Evolutionary conservation across 164 flowering plant genomes (phyloP).

Genomic region (Vitis rupestris): DNA sequence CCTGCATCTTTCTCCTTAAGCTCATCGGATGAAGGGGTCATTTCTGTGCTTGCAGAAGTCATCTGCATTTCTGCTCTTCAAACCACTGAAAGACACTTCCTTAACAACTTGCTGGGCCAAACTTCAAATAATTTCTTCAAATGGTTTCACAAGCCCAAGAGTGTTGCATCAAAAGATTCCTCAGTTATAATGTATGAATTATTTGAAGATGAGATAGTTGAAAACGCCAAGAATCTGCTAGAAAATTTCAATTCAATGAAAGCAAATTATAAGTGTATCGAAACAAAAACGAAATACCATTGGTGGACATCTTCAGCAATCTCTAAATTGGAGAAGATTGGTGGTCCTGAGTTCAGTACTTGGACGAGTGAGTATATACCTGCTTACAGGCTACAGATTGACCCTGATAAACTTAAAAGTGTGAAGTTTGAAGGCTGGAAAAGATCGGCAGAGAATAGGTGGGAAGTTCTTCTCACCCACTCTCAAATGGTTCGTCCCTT

Average conservation of each 20-base stretch:
- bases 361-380: conserved; percentile 79
- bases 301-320: conserved; percentile 53
- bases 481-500: conserved; percentile 80
- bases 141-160: conserved; percentile 54
- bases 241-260: conserved; percentile 39
- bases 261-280: conserved; percentile 18
- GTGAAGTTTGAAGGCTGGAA: conserved; percentile 73
- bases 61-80: conserved; percentile 65
- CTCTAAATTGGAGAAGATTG: conserved; percentile 66
- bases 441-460: conserved; percentile 48
- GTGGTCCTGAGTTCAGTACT: conserved; percentile 66
- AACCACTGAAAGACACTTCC: conserved; percentile 48
- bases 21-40: conserved; percentile 59
- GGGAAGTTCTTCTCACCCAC: conserved; percentile 91
- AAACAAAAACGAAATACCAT: conserved; percentile 23
- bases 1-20: conserved; percentile 50
- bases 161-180: conserved; percentile 56
- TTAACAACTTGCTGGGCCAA: conserved; percentile 24
- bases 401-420: conserved; percentile 35
- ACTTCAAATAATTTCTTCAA: conserved; percentile 30
- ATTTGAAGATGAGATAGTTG: conserved; percentile 59
- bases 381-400: conserved; percentile 66
- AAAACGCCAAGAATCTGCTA: conserved; percentile 54
- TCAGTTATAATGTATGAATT: conserved; percentile 49
- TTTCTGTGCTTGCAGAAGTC: conserved; percentile 79